phyloP scores from a whole-genome alignment of 441 rosid species.

The Brassica hybrid region DNA sequence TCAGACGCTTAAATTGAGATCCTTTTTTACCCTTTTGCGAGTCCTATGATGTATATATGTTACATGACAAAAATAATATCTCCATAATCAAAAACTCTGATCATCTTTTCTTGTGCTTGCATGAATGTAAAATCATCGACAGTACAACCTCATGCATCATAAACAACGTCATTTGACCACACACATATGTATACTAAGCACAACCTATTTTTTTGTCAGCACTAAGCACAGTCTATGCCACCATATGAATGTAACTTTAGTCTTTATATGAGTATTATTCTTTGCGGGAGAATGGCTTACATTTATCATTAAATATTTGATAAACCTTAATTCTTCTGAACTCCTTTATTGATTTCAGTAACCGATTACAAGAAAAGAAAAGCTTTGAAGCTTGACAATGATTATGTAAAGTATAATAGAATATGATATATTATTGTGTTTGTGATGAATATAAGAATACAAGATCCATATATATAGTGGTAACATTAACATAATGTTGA shows the following conservation, averaged over 20 bases:
- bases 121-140: not conserved
- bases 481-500: too few species aligned
- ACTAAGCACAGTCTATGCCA: slow-evolving; percentile 65
- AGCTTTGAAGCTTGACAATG: slow-evolving; percentile 57
- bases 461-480: too few species aligned
- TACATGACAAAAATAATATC: not conserved
- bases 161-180: not conserved
- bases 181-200: slow-evolving; percentile 54
- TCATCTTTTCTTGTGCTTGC: not conserved
- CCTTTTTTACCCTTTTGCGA: not conserved
- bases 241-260: slow-evolving; percentile 58
- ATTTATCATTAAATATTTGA: not conserved
- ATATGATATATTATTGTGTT: too few species aligned
- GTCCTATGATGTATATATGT: not conserved
- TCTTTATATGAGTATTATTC: slow-evolving; percentile 42
- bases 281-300: slow-evolving; percentile 23
- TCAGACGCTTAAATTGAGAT: not conserved
- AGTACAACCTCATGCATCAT: not conserved
- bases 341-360: slow-evolving; percentile 15
- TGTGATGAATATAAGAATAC: too few species aligned
- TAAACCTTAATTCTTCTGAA: too few species aligned
- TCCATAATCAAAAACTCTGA: not conserved
- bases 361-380: slow-evolving; percentile 76
- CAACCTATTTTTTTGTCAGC: too few species aligned
- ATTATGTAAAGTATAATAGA: too few species aligned